Evolutionary conservation across 192 early-diverging fungal species (phyloP), one percentile per base, ranked within the genome.

Genomic region (Spizellomyces sp.): DNA sequence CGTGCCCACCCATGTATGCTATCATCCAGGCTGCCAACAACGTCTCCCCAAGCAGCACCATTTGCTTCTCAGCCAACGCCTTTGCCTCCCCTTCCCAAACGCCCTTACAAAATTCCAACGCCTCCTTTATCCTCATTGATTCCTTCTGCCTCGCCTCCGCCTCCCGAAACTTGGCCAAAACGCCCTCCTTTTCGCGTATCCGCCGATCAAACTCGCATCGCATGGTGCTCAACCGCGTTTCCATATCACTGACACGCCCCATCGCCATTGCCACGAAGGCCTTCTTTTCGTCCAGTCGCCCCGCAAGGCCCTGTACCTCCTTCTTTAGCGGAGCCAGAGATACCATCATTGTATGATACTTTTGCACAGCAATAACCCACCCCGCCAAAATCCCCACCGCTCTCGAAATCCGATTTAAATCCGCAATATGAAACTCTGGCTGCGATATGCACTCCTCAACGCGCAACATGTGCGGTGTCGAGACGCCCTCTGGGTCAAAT

Each of bases 311-410:
- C 5, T 58, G 21, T 1, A 62, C 36, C 15, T 64, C 50, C 41
- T 45, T 45, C 47, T 67, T 59, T 45, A 66, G 80, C 5, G 71
- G 73, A 22, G 77, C 66, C 44, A 80, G 58, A 1, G 22, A 12
- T 8, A 67, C 8, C 9, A n/a, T 14, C 5, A 48, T 47, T 5
- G 19, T 45, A 17, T 78, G 64, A 41, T 70, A 78, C 36, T 60
- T 48, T n/a, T 9, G 9, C 4, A 78, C 9, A 0, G 67, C 71
- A 27, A 63, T 42, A 5, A 80, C 65, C 79, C 79, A 80, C 8
- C 48, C 55, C 43, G 61, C 19, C 6, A 80, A 52, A 9, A 58
- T 64, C 10, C 56, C 46, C 5, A 58, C 22, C 3, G 71, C 71
- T 42, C 70, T 64, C 6, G 69, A 66, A 8, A 71, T 55, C 9